Evolutionary conservation across 1,284 basidiomycete species (phyloP).

Genomic region (Meripilus lineatus): DNA sequence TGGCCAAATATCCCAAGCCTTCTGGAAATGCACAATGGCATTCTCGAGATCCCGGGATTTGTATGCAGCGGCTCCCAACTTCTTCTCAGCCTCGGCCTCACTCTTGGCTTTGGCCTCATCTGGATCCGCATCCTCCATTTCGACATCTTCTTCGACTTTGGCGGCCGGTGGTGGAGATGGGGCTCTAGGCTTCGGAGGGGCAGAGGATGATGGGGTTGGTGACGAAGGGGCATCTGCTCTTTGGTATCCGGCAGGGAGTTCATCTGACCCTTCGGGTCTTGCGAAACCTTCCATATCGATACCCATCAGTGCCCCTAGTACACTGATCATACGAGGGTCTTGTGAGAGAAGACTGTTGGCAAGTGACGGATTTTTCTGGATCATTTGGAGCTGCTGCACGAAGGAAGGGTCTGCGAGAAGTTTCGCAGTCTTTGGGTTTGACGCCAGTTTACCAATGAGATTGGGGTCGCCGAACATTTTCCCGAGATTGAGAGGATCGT

Average conservation of each 20-base stretch:
- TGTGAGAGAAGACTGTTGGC: conserved; percentile 49
- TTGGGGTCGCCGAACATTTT: conserved; percentile 87
- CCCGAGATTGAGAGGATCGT: conserved; percentile 53
- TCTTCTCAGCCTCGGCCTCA: conserved; percentile 75
- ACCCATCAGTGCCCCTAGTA: conserved; percentile 91
- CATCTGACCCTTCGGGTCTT: conserved; percentile 81
- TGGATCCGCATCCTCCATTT: conserved; percentile 59
- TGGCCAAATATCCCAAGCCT: conserved; percentile 92
- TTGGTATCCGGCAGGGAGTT: conserved; percentile 60
- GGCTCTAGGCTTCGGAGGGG: conserved; percentile 36
- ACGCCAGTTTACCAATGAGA: conserved; percentile 77
- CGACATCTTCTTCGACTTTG: conserved; percentile 35
- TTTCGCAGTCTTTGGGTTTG: conserved; percentile 82
- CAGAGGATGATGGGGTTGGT: conserved; percentile 35
- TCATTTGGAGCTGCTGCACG: conserved; percentile 62
- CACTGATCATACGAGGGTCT: conserved; percentile 92
- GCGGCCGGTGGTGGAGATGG: conserved; percentile 29
- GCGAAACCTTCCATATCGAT: conserved; percentile 89
- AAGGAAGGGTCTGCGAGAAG: conserved; percentile 83
- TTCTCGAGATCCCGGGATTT: conserved; percentile 79
- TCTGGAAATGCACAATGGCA: conserved; percentile 70
- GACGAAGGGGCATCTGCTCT: conserved; percentile 25
- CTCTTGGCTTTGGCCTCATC: conserved; percentile 44
- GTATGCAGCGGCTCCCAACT: conserved; percentile 79
- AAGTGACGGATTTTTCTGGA: conserved; percentile 60